A percentile compares a stretch with the other conserved stretches of the same genome.
These are phyloP conservation scores for Coemansia sp. DNA, from an alignment of 192 early-diverging fungal species.

Conservation along the genomic window DNA sequence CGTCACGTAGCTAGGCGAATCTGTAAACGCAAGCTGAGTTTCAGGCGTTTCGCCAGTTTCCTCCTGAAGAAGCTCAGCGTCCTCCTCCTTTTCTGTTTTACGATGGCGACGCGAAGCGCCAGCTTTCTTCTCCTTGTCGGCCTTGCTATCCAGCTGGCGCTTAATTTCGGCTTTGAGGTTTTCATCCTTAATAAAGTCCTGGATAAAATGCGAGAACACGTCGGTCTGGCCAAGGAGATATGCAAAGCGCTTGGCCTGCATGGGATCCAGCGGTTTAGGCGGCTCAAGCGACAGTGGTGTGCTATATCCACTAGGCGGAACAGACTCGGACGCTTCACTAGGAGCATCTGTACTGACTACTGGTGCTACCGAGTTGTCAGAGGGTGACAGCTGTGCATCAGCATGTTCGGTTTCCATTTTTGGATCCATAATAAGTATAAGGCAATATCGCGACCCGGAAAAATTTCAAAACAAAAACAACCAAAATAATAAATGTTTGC, in stretches of 20 bases:
- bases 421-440: not conserved
- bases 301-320: slow-evolving; percentile 49
- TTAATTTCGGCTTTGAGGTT: slow-evolving; percentile 54
- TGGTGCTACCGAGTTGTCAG: not conserved
- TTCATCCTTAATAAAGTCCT: slow-evolving; percentile 55
- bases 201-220: slow-evolving; percentile 70
- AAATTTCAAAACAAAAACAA: slow-evolving; percentile 1
- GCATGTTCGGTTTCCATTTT: not conserved
- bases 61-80: slow-evolving; percentile 83
- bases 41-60: slow-evolving; percentile 62
- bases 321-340: slow-evolving; percentile 37
- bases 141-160: slow-evolving; percentile 44
- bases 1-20: slow-evolving; percentile 86
- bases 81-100: slow-evolving; percentile 98
- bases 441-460: too few species aligned
- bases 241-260: slow-evolving; percentile 53
- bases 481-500: not conserved
- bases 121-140: slow-evolving; percentile 13
- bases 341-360: slow-evolving; percentile 2
- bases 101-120: slow-evolving; percentile 70
- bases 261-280: slow-evolving; percentile 39
- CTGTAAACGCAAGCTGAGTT: slow-evolving; percentile 70
- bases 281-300: slow-evolving; percentile 34
- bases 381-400: too few species aligned
- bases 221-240: slow-evolving; percentile 63